phyloP scores from a whole-genome alignment of 441 rosid species.

The Croton laevigatus region DNA sequence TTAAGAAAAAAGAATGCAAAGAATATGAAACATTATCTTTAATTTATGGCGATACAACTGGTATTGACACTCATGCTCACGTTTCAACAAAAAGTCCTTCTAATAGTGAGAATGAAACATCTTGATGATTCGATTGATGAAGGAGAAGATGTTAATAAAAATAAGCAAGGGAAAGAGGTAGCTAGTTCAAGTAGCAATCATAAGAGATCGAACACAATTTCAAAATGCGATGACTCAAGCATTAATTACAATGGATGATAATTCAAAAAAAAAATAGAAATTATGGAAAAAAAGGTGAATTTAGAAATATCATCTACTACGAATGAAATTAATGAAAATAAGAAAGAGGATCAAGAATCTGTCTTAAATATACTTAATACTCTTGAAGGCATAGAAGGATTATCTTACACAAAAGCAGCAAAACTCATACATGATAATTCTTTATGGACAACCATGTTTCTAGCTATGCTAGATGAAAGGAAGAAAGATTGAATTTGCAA shows the following conservation, averaged over 20 bases:
- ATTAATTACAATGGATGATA: background rate
- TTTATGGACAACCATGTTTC: conserved; percentile 1
- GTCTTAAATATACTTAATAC: background rate
- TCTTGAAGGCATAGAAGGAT: conserved; percentile 1
- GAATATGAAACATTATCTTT: background rate
- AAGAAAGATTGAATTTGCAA: conserved; percentile 5
- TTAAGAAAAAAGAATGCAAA: background rate
- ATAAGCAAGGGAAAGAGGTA: background rate
- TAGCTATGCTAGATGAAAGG: background rate
- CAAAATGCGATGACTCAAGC: conserved; percentile 1
- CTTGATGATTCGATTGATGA: background rate
- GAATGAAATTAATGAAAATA: background rate
- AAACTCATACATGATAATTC: conserved; percentile 5
- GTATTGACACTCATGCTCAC: background rate
- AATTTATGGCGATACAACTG: background rate
- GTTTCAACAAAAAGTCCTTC: background rate
- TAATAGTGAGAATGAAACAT: background rate
- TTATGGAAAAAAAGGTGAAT: background rate
- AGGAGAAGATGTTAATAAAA: background rate
- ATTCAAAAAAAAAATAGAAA: background rate
- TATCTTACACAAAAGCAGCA: conserved; percentile 3
- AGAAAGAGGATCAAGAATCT: background rate
- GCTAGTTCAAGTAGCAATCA: too few species aligned
- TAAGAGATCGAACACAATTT: background rate
- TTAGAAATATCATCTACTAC: background rate